Evolutionary conservation across 1,284 basidiomycete genomes (phyloP).

Genomic region (Sparassis latifolia): DNA sequence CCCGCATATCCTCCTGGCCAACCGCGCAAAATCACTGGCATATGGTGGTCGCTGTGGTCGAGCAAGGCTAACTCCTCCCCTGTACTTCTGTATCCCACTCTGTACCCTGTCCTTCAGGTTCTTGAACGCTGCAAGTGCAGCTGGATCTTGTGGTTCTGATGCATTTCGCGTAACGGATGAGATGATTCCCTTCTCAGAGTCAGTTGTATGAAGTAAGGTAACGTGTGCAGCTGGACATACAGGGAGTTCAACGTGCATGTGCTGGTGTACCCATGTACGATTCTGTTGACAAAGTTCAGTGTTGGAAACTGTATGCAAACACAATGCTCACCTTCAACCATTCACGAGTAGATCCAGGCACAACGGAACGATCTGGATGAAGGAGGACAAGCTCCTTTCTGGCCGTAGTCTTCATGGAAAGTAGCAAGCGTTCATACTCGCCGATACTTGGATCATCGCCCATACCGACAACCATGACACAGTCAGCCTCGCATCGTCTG

Average conservation of each 20-base stretch:
- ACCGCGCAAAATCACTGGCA: constrained; percentile 87
- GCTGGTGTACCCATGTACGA: constrained; percentile 92
- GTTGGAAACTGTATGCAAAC: constrained; percentile 2
- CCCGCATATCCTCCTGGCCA: constrained; percentile 89
- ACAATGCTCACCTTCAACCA: constrained; percentile 81
- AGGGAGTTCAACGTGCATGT: constrained; percentile 85
- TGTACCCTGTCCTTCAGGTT: constrained; percentile 91
- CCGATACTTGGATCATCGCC: constrained; percentile 87
- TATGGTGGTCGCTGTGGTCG: constrained; percentile 75
- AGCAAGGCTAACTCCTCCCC: constrained; percentile 59
- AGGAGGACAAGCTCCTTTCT: constrained; percentile 94
- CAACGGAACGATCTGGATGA: constrained; percentile 87
- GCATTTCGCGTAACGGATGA: constrained; percentile 57
- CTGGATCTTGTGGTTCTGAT: constrained; percentile 68
- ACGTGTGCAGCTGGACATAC: constrained; percentile 32
- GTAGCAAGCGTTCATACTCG: constrained; percentile 88
- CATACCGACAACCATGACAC: constrained; percentile 92
- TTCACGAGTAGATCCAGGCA: constrained; percentile 88
- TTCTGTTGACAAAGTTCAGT: constrained; percentile 40
- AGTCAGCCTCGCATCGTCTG: constrained; percentile 70
- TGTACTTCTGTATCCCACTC: constrained; percentile 83
- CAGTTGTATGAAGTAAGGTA: background rate
- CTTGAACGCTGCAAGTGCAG: constrained; percentile 85
- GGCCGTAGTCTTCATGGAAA: constrained; percentile 95
- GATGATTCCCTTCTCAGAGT: constrained; percentile 47